Conservation (phyloP, 352 stramenopile genomes). For the Globisporangium viniferum region DNA sequence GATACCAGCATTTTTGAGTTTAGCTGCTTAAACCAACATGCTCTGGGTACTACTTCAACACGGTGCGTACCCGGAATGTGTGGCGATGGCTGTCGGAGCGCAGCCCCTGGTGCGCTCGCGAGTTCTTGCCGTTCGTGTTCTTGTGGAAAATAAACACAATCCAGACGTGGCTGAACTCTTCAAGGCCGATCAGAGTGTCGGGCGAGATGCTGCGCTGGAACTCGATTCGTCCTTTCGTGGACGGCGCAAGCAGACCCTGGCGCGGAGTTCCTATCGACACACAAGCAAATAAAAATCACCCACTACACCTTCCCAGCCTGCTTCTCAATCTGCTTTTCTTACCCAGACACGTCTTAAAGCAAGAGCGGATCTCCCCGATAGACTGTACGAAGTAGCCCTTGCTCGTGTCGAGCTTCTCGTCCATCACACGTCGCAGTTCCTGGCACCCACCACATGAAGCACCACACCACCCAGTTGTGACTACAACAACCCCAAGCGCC, state of each 20-base stretch:
- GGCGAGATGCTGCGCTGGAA: slow-evolving; percentile 83
- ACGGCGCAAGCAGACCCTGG: slow-evolving; percentile 74
- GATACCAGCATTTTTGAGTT: background rate
- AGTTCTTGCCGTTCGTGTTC: slow-evolving; percentile 88
- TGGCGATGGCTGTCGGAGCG: slow-evolving; percentile 70
- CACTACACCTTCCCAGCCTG: background rate
- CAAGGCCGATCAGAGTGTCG: slow-evolving; percentile 65
- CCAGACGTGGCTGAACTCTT: slow-evolving; percentile 86
- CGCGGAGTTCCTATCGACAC: slow-evolving; percentile 60
- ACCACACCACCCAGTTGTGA: background rate
- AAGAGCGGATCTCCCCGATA: slow-evolving; percentile 73
- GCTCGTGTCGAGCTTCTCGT: slow-evolving; percentile 72
- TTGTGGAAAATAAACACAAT: slow-evolving; percentile 88
- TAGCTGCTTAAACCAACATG: background rate
- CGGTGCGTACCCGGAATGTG: slow-evolving; percentile 43
- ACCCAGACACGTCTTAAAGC: slow-evolving; percentile 71
- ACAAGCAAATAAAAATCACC: background rate
- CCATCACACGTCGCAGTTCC: slow-evolving; percentile 69
- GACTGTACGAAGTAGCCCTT: slow-evolving; percentile 77
- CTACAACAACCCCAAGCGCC: background rate
- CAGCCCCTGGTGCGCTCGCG: slow-evolving; percentile 54
- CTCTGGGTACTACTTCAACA: slow-evolving; percentile 15
- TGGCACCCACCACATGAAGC: slow-evolving; percentile 9
- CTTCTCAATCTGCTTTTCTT: background rate
- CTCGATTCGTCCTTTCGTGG: slow-evolving; percentile 61